These are phyloP conservation scores for Phytopythium ostracodes DNA, from an alignment of 352 stramenopile species.

Conservation along the genomic window DNA sequence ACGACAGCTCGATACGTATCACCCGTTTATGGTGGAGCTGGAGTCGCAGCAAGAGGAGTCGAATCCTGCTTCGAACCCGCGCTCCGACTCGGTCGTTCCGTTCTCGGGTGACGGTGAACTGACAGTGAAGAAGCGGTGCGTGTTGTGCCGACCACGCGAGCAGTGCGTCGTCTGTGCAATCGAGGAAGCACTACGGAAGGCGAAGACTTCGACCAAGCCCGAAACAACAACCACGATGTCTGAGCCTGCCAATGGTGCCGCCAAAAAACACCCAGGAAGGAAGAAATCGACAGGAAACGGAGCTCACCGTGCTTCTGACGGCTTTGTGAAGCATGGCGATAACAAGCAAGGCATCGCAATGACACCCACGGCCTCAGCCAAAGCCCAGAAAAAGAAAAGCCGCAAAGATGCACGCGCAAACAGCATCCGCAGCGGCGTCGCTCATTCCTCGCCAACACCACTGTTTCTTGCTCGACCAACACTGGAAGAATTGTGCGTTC, in stretches of 20 bases:
- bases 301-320: not conserved
- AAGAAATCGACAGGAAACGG: not conserved
- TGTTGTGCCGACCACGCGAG: conserved; percentile 1
- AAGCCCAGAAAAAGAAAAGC: not conserved
- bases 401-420: not conserved
- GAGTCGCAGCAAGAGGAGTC: not conserved
- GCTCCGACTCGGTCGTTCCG: not conserved
- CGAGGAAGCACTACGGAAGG: not conserved
- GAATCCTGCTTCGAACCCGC: not conserved
- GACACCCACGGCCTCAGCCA: not conserved
- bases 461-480: conserved; percentile 4
- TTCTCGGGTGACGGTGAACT: not conserved
- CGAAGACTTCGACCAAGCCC: not conserved
- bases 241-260: too few relatives aligned
- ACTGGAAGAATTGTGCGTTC: conserved; percentile 26
- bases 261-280: not conserved
- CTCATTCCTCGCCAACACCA: not conserved
- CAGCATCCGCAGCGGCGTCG: not conserved
- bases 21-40: conserved; percentile 33
- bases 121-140: conserved; percentile 13
- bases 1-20: conserved; percentile 65
- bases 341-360: not conserved
- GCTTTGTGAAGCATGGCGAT: not conserved
- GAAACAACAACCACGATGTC: not conserved
- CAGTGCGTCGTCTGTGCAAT: conserved; percentile 4